These are phyloP conservation scores for Aspergillus ibericus DNA, from an alignment of 2,329 filamentous ascomycete species.

Conservation along the genomic window DNA sequence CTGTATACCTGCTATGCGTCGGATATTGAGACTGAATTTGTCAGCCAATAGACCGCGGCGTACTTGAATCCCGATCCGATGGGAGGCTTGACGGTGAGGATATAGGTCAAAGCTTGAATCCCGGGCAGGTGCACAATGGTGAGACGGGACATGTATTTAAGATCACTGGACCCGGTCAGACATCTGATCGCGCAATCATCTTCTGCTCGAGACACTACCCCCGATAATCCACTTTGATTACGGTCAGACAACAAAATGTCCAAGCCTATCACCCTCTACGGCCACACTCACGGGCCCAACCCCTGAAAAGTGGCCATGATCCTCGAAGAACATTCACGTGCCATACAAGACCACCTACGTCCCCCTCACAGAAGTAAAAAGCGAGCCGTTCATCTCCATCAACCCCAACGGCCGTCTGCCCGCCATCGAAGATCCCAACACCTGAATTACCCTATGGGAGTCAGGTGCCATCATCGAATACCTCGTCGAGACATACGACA, in stretches of 20 bases:
- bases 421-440: constrained; percentile 39
- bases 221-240: background rate
- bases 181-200: background rate
- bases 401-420: constrained; percentile 39
- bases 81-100: too few species aligned
- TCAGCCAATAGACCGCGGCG: too few species aligned
- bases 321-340: constrained; percentile 32
- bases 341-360: constrained; percentile 30
- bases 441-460: constrained; percentile 44
- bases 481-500: constrained; percentile 48
- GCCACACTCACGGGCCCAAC: constrained; percentile 27
- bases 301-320: constrained; percentile 33
- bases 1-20: too few species aligned
- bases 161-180: too few species aligned
- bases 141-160: too few species aligned
- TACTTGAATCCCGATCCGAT: too few species aligned
- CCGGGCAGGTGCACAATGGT: too few species aligned
- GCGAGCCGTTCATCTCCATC: constrained; percentile 26
- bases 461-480: constrained; percentile 49
- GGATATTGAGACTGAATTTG: too few species aligned
- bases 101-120: too few species aligned
- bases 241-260: constrained; percentile 11
- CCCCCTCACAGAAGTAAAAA: constrained; percentile 28
- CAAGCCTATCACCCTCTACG: constrained; percentile 19
- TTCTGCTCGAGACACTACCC: background rate